Base-by-base conservation (phyloP, 108 stramenopile species). In the Cyclotella distinguenda region DNA sequence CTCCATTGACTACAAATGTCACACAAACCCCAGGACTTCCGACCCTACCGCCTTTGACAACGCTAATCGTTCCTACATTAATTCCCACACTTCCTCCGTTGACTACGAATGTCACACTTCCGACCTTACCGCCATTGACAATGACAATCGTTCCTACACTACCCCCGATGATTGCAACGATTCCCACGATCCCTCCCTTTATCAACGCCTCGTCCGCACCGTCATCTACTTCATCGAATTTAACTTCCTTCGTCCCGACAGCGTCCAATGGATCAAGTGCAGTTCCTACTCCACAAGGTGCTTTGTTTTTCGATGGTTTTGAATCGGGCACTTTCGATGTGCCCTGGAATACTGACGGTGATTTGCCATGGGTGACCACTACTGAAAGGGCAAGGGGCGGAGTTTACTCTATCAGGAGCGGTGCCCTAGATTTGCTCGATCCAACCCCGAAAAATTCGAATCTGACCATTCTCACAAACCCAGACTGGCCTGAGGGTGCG, bases 381-480 rank as follows among this genome's bases (percentile, higher is more conserved):
- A 55, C 56, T 15, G 64, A 65, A 34, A 19, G 50, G 6, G 72
- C 48, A 11, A 51, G 54, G 12, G 60, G 34, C 27, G 72, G 72
- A 15, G 35, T 31, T 1, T 74, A 74, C 46, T 74, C 72, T 18
- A 74, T 74, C 48, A 74, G 44, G 31, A 66, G 64, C 35, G 61
- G 61, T 3, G 49, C 11, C 10, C 53, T 74, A 15, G 32, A 47
- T 7, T 19, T 55, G 16, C 15, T 39, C 10, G 64, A 56, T 36
- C 25, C 25, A 30, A 57, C 42, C 23, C 60, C 59, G 10, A 59
- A 60, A 56, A 34, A 44, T 0, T 74, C 72, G 1, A 74, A 74
- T 36, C 46, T 66, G 3, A 74, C 72, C 27, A 44, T 74, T 31
- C 46, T 19, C 1, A 64, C 64, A 6, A 60, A 43, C 46, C 42